Percentiles rank a stretch among this genome's conserved stretches.
Conservation (phyloP, 495 filamentous ascomycete species). For the Aspergillus funiculosus region DNA sequence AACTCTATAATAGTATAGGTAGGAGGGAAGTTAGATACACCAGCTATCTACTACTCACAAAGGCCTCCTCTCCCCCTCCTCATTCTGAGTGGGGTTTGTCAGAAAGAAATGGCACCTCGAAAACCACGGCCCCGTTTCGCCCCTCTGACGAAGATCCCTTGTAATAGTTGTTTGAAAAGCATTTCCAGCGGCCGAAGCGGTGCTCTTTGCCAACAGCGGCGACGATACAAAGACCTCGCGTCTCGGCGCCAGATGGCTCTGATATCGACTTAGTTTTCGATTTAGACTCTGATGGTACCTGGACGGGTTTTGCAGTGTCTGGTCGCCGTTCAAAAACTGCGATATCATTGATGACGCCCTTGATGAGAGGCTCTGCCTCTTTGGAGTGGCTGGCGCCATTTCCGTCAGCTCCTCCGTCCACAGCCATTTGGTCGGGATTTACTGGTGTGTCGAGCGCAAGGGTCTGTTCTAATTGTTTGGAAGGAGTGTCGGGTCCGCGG, state of each 20-base stretch:
- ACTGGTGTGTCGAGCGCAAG: constrained; percentile 26
- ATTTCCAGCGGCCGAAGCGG: constrained; percentile 70
- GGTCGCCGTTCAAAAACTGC: constrained; percentile 64
- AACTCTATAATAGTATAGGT: too few relatives aligned
- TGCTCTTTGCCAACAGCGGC: constrained; percentile 82
- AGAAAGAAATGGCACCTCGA: constrained; percentile 60
- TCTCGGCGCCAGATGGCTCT: constrained; percentile 35
- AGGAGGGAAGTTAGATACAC: constrained; percentile 15
- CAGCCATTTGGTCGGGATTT: too few relatives aligned
- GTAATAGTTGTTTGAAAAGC: constrained; percentile 37
- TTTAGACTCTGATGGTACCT: constrained; percentile 19
- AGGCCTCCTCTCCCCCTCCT: background rate
- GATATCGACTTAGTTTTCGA: constrained; percentile 49
- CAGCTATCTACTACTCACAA: background rate
- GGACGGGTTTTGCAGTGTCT: constrained; percentile 27
- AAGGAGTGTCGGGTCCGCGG: constrained; percentile 30
- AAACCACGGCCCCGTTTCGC: constrained; percentile 72
- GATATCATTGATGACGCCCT: constrained; percentile 81
- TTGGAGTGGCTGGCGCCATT: constrained; percentile 10
- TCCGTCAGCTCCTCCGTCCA: constrained; percentile 1
- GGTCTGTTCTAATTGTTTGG: constrained; percentile 33
- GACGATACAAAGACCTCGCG: constrained; percentile 70
- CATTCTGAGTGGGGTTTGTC: constrained; percentile 4
- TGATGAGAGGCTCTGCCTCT: constrained; percentile 40
- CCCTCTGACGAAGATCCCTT: constrained; percentile 49